Evolutionary conservation across 305 asterid genomes (phyloP).

Genomic region (Fraxinus latifolia): DNA sequence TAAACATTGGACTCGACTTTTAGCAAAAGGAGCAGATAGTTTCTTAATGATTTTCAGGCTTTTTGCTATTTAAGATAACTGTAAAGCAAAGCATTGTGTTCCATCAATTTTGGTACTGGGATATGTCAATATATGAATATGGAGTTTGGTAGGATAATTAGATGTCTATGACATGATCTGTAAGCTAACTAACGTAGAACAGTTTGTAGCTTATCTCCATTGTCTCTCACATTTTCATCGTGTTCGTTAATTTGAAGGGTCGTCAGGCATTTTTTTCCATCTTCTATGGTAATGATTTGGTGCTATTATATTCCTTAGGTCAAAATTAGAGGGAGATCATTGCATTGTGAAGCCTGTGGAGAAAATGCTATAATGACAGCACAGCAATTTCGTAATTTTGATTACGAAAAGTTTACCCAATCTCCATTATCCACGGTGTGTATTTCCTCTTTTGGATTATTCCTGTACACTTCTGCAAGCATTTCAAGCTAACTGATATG

Average conservation of each 20-base stretch:
- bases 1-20: neutral
- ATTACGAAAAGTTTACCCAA: conserved; percentile 72
- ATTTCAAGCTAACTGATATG: neutral
- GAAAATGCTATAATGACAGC: conserved; percentile 48
- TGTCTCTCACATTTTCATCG: neutral
- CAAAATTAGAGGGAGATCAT: conserved; percentile 79
- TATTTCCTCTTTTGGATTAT: neutral
- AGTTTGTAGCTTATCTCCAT: neutral
- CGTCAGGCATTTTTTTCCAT: neutral
- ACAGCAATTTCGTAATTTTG: conserved; percentile 41
- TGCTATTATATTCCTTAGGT: conserved; percentile 44
- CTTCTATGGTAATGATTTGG: conserved; percentile 3
- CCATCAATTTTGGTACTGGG: neutral
- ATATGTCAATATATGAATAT: neutral
- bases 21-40: neutral
- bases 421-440: conserved; percentile 70
- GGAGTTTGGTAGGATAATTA: neutral
- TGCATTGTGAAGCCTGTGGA: conserved; percentile 82
- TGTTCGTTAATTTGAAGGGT: neutral
- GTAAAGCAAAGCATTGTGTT: neutral
- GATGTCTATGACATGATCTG: neutral
- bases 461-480: neutral
- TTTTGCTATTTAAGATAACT: neutral
- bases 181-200: neutral
- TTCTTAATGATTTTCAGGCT: neutral